A percentile compares a stretch with the other conserved stretches of the same genome.
Conservation (phyloP, 2,329 filamentous ascomycete species). For the Diaporthe australafricana region DNA sequence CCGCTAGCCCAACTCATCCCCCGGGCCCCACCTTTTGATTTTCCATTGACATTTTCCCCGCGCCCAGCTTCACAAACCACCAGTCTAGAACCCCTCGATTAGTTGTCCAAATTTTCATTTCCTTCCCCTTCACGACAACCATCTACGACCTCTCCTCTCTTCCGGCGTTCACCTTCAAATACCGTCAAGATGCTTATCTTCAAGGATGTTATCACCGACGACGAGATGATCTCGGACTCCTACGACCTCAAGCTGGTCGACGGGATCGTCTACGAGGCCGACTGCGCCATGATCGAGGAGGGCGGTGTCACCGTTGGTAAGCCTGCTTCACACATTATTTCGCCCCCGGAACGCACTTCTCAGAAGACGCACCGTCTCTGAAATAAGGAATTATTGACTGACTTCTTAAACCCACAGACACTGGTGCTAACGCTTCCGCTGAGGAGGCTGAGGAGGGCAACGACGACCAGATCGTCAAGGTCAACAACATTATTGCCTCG, state of each 20-base stretch:
- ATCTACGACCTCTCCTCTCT: conserved; percentile 32
- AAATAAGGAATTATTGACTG: neutral
- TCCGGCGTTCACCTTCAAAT: conserved; percentile 35
- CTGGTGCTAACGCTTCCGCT: conserved; percentile 95
- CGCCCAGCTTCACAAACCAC: conserved; percentile 32
- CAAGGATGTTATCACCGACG: conserved; percentile 85
- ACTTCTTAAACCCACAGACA: conserved; percentile 65
- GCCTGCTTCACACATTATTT: conserved; percentile 50
- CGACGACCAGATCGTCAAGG: conserved; percentile 77
- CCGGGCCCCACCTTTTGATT: conserved; percentile 30
- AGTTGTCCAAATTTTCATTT: conserved; percentile 31
- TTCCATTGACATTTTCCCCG: conserved; percentile 37
- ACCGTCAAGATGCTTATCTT: conserved; percentile 78
- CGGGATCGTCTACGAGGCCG: conserved; percentile 86
- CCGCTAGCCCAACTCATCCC: conserved; percentile 13
- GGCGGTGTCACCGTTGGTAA: conserved; percentile 79
- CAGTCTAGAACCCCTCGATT: conserved; percentile 26
- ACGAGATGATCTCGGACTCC: conserved; percentile 98
- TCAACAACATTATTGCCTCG: conserved; percentile 93
- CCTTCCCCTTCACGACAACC: conserved; percentile 25
- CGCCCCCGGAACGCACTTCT: too few relatives aligned
- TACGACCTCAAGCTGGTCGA: conserved; percentile 86
- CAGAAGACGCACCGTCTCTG: too few relatives aligned
- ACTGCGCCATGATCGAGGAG: conserved; percentile 90
- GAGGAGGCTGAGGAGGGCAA: conserved; percentile 84